Evolutionary conservation across 495 filamentous ascomycete species (phyloP).

Genomic region (Friedmanniomyces endolithicus): DNA sequence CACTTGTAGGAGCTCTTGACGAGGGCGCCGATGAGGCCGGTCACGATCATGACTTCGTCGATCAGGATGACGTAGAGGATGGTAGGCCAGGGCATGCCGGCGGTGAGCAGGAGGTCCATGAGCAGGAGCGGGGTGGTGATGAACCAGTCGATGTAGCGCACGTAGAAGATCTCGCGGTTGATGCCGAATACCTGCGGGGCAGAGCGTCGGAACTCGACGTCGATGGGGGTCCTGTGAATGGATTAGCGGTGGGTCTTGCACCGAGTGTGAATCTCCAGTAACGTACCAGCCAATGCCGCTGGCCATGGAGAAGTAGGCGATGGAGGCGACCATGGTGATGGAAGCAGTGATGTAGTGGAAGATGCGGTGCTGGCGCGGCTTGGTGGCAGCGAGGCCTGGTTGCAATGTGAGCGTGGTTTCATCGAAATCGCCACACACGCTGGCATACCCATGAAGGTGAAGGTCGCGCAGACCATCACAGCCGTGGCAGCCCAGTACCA

Average conservation of each 20-base stretch:
- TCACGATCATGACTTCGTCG: constrained; percentile 50
- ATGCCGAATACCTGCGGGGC: constrained; percentile 33
- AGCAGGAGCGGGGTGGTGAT: constrained; percentile 43
- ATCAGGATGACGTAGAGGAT: constrained; percentile 51
- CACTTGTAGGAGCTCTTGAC: constrained; percentile 48
- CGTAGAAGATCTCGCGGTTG: constrained; percentile 57
- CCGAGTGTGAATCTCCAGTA: neutral
- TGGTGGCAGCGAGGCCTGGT: constrained; percentile 35
- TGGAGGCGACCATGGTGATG: constrained; percentile 47
- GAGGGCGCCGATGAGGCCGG: constrained; percentile 50
- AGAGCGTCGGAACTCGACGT: constrained; percentile 39
- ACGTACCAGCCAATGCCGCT: constrained; percentile 48
- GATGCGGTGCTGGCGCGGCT: constrained; percentile 40
- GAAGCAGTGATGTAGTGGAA: constrained; percentile 59
- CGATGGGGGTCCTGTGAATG: constrained; percentile 36
- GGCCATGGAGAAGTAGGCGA: constrained; percentile 59
- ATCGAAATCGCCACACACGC: too few relatives aligned
- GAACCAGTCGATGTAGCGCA: constrained; percentile 54
- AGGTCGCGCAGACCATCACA: constrained; percentile 35
- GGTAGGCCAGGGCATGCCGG: constrained; percentile 51
- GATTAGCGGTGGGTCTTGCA: neutral
- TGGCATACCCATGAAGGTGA: constrained; percentile 26
- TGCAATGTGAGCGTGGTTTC: too few relatives aligned
- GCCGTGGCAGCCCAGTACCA: constrained; percentile 47
- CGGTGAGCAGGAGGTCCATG: constrained; percentile 49